Base-by-base conservation (phyloP, 768 basidiomycete species). In the Mycena vitilis region DNA sequence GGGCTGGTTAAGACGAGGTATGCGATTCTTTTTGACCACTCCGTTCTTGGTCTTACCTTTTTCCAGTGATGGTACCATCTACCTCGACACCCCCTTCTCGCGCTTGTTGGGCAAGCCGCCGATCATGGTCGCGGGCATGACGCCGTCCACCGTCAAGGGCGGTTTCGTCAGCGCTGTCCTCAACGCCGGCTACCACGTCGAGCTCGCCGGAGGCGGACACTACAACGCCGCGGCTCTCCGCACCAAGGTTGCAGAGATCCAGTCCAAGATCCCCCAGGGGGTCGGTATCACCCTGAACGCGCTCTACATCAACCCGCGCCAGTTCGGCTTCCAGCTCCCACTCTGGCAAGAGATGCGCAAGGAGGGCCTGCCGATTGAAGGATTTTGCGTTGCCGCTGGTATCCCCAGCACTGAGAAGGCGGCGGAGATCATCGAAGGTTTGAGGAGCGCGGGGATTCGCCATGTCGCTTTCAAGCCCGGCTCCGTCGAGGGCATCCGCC, bases 41-140 rank as follows among this genome's bases (percentile, higher is more conserved):
- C 20, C 8, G 13, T 72, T 64, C 5, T 53, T 25, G 40, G 10
- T 44, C 34, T 36, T 38, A 44, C 20, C 22, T 51, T 15, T 69
- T 60, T 42, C 22, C 67, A 97, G 94, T 72, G 95, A 99, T 80
- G 98, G 98, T 42, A 90, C 88, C 69, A 83, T 99, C 60, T 91
- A 96, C 78, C 86, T 99, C 74, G 96, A 99, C 79, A 98, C 97
- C 0, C 93, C 95, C 5, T 97, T 98, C 87, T 97, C 97, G 57
- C 94, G 98, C 67, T 87, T 99, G 51, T 81, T 99, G 49, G 95
- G 95, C 74, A 99, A 99, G 82, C 91, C 98, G 4, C 98, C 98
- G 40, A 92, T 99, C 80, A 99, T 99, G 98, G 96, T 99, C 45
- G 97, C 96, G 56, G 98, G 98, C 66, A 99, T 99, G 98, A 99